Base-by-base conservation (phyloP, 345 rosid species). In the Gossypium australe region DNA sequence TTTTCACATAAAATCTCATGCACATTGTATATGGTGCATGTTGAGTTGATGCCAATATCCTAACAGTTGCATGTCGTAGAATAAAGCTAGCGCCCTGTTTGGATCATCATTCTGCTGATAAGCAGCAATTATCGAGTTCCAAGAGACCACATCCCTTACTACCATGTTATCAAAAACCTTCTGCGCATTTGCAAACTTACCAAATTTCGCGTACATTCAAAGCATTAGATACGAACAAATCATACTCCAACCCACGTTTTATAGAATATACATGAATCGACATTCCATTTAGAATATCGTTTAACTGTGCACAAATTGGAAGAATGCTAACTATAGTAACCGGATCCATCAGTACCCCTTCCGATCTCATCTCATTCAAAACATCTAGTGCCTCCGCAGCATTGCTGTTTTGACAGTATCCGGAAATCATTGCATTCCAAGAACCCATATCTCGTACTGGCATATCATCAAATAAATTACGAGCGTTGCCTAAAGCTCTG, bases 341-440 rank as follows among this genome's bases (percentile, higher is more conserved):
- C 9, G 87, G 78, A 79, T 87, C 93, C 88, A 85, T 80, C 24
- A 34, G 62, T 72, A 80, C 72, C 61, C 87, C 85, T 75, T 84
- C 84, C 4, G 65, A 44, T 80, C 75, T 79, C 89, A 89, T 83
- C 66, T 75, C 74, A 67, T 78, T 49, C 63, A 81, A 76, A 27
- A 89, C 64, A 56, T 66, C 72, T 66, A 89, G 71, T 1, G 88
- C 93, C 69, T 82, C 87, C 18, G 58, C 75, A 47, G 81, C 74
- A 67, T 85, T 84, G 49, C 87, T 89, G 61, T 82, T 84, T 78
- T 84, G 86, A 78, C 86, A 85, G 77, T 84, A 87, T 27, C 88
- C 89, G n/a, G 89, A 89, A 48, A 89, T 84, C 88, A 89, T 87
- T 9, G 90, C 89, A 81, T 89, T 86, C 71, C 91, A 89, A 49